A percentile compares a stretch with the other conserved stretches of the same genome.
phyloP scores from a whole-genome alignment of 2,329 filamentous ascomycete species.

The Sporothrix protearum region DNA sequence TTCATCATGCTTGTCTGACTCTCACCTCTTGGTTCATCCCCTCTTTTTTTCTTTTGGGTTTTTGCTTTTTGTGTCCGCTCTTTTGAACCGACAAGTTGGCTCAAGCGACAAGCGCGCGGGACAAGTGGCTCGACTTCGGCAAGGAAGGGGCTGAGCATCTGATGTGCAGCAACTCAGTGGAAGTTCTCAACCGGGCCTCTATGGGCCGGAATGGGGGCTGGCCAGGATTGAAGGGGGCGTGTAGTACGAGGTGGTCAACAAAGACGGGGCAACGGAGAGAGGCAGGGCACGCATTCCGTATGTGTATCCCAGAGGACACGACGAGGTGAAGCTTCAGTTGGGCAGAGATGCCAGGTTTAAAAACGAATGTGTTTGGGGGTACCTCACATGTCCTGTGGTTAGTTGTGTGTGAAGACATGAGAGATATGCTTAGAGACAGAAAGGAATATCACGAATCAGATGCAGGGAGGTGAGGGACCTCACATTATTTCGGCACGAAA shows the following conservation, averaged over 20 bases:
- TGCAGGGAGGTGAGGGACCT: neutral
- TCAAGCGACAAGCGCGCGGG: slow-evolving; percentile 23
- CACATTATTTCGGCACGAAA: neutral
- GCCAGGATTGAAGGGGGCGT: slow-evolving; percentile 7
- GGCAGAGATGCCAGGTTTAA: neutral
- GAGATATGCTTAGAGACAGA: neutral
- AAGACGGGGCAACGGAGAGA: neutral
- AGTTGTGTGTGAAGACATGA: too few species aligned
- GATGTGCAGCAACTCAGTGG: neutral
- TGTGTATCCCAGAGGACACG: neutral
- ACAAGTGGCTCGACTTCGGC: slow-evolving; percentile 12
- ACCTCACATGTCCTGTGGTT: too few species aligned
- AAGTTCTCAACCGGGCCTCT: neutral
- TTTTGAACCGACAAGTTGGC: neutral
- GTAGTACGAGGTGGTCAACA: neutral
- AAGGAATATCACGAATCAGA: slow-evolving; percentile 9
- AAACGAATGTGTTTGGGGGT: neutral
- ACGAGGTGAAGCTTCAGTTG: neutral
- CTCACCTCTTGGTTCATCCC: neutral
- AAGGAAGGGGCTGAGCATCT: slow-evolving; percentile 4
- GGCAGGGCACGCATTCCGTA: neutral
- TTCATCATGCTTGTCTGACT: slow-evolving; percentile 4
- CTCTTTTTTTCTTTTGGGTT: slow-evolving; percentile 3
- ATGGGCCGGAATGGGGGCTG: neutral
- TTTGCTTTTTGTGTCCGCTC: neutral